Conservation (phyloP, 2,329 filamentous ascomycete species). For the Microdochium paspali region DNA sequence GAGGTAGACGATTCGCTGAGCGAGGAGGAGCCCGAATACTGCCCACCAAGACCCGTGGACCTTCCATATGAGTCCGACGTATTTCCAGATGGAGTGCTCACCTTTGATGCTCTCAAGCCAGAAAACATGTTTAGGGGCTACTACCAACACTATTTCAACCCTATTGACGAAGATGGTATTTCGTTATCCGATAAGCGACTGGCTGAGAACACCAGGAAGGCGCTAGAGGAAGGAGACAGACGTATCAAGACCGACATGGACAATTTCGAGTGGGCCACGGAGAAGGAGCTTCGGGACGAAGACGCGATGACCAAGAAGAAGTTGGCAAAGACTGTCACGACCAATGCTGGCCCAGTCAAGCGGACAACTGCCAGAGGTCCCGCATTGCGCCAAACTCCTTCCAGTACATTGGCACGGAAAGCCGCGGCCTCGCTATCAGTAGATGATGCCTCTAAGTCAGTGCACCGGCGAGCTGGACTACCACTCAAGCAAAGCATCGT, state of each 20-base stretch:
- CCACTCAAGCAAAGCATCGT: constrained; percentile 11
- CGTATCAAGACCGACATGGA: constrained; percentile 59
- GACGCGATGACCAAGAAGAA: constrained; percentile 18
- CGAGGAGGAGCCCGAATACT: constrained; percentile 80
- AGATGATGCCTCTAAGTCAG: constrained; percentile 19
- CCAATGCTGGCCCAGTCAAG: constrained; percentile 2
- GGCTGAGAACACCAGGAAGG: constrained; percentile 40
- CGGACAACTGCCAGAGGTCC: constrained; percentile 5
- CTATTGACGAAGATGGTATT: constrained; percentile 59
- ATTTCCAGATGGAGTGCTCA: constrained; percentile 47
- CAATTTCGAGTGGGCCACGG: constrained; percentile 50
- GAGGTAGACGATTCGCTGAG: constrained; percentile 36
- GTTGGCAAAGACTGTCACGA: constrained; percentile 7
- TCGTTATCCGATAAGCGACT: constrained; percentile 52
- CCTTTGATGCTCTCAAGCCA: constrained; percentile 46
- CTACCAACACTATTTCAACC: constrained; percentile 50
- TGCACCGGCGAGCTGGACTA: constrained; percentile 18
- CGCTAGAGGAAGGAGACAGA: constrained; percentile 50
- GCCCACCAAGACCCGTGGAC: constrained; percentile 63
- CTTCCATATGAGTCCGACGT: constrained; percentile 61
- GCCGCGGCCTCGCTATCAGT: constrained; percentile 45
- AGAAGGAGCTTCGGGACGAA: constrained; percentile 41
- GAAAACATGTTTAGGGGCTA: constrained; percentile 53
- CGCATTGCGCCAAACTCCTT: constrained; percentile 22
- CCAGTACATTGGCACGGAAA: constrained; percentile 43